These are phyloP conservation scores for Botrytis elliptica DNA, from an alignment of 2,329 filamentous ascomycete genomes.

Conservation along the genomic window DNA sequence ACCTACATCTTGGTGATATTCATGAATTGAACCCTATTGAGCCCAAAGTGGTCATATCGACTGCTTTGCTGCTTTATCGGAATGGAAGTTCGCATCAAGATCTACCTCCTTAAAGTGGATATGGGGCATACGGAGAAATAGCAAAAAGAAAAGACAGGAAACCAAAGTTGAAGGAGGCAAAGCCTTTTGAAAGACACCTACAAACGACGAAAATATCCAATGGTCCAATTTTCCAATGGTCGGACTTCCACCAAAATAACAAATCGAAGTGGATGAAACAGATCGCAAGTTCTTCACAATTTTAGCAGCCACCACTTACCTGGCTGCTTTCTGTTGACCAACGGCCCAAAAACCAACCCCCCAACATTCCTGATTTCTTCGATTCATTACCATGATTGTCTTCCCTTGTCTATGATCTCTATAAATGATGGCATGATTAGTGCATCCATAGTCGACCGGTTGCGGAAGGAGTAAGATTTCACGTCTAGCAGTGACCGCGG, in stretches of 20 bases:
- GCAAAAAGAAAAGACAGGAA: not conserved
- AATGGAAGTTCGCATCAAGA: not conserved
- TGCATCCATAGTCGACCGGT: not conserved
- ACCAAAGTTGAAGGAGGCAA: not conserved
- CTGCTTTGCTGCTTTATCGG: not conserved
- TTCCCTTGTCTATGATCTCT: not conserved
- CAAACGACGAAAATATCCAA: no score
- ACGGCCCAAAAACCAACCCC: not conserved
- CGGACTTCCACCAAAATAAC: not conserved
- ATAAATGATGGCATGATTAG: not conserved
- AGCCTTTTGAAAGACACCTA: not conserved
- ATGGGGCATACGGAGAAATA: not conserved
- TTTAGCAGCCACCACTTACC: no score
- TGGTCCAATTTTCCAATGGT: not conserved
- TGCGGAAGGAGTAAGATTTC: fast-evolving
- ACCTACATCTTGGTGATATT: not conserved
- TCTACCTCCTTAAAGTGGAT: not conserved
- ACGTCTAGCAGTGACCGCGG: not conserved
- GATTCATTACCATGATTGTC: not conserved
- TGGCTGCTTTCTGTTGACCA: no score
- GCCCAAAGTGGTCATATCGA: not conserved
- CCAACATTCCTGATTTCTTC: not conserved
- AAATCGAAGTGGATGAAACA: not conserved
- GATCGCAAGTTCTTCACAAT: no score
- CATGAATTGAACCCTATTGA: not conserved